These are phyloP conservation scores for Arachnopeziza araneosa DNA, from an alignment of 2,329 filamentous ascomycete genomes.

Conservation along the genomic window DNA sequence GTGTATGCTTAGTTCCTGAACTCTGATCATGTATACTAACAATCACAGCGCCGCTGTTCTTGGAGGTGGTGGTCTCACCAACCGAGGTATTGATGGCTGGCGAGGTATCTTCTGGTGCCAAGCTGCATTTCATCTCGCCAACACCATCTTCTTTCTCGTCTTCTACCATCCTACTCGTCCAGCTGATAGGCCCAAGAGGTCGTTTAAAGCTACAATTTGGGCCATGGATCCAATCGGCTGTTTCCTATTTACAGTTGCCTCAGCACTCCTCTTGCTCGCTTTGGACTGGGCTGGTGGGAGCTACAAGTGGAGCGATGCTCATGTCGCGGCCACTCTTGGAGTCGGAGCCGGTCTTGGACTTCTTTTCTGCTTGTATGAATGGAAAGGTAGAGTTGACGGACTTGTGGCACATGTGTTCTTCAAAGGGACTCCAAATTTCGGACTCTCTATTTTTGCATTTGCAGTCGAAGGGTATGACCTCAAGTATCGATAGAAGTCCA, in stretches of 20 bases:
- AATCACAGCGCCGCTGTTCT: slow-evolving; percentile 37
- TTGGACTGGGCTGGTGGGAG: slow-evolving; percentile 43
- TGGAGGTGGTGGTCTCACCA: slow-evolving; percentile 47
- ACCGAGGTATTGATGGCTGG: slow-evolving; percentile 43
- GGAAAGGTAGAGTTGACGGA: slow-evolving; percentile 48
- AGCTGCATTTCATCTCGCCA: slow-evolving; percentile 45
- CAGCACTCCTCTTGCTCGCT: slow-evolving; percentile 40
- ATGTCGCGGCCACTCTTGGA: slow-evolving; percentile 30
- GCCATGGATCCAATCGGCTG: slow-evolving; percentile 44
- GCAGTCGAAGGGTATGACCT: slow-evolving; percentile 42
- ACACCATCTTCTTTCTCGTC: slow-evolving; percentile 39
- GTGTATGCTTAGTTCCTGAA: slow-evolving; percentile 35
- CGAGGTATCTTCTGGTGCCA: slow-evolving; percentile 55
- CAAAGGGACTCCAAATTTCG: slow-evolving; percentile 47
- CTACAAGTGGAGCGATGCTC: slow-evolving; percentile 31
- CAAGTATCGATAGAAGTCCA: background rate
- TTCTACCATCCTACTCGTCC: slow-evolving; percentile 41
- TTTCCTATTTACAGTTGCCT: slow-evolving; percentile 37
- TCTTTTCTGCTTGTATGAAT: slow-evolving; percentile 37
- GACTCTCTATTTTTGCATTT: slow-evolving; percentile 49
- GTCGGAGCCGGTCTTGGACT: slow-evolving; percentile 27
- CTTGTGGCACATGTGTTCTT: slow-evolving; percentile 53
- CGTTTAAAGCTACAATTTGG: slow-evolving; percentile 38
- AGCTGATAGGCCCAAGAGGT: slow-evolving; percentile 34
- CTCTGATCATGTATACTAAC: background rate